Evolutionary conservation across 495 filamentous ascomycete genomes (phyloP).

Genomic region (Hamigera avellanea): DNA sequence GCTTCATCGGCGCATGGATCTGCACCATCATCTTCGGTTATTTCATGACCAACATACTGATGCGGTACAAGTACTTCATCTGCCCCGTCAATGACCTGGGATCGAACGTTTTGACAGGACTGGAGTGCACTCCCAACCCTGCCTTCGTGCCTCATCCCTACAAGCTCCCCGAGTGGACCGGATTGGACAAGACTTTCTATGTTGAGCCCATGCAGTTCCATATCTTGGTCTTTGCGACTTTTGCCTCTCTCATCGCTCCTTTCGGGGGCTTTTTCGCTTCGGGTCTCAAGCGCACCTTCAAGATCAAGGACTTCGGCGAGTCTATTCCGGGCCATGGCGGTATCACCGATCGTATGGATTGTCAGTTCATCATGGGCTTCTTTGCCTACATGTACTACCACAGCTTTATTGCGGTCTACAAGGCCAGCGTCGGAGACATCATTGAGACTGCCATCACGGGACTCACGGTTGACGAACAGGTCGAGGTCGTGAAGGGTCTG

Average conservation of each 20-base stretch:
- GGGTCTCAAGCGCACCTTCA: slow-evolving; percentile 96
- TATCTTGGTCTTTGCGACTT: slow-evolving; percentile 79
- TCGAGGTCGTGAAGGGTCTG: slow-evolving; percentile 76
- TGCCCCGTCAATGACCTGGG: slow-evolving; percentile 96
- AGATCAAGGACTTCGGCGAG: slow-evolving; percentile 99
- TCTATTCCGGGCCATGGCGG: slow-evolving; percentile 96
- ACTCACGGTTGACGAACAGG: slow-evolving; percentile 69
- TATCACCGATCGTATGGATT: slow-evolving; percentile 99
- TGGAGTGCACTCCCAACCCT: slow-evolving; percentile 86
- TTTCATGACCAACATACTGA: slow-evolving; percentile 74
- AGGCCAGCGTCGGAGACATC: slow-evolving; percentile 68
- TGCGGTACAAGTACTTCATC: slow-evolving; percentile 94
- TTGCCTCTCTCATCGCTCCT: slow-evolving; percentile 92
- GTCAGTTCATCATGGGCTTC: slow-evolving; percentile 99
- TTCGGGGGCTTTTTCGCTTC: slow-evolving; percentile 99
- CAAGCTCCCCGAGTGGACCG: slow-evolving; percentile 59
- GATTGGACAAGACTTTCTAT: slow-evolving; percentile 47
- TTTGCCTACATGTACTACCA: slow-evolving; percentile 98
- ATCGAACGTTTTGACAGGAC: slow-evolving; percentile 81
- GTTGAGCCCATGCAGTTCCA: slow-evolving; percentile 92
- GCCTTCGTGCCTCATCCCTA: slow-evolving; percentile 77
- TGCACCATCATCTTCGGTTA: slow-evolving; percentile 83
- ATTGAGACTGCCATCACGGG: slow-evolving; percentile 84
- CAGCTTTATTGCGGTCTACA: slow-evolving; percentile 86
- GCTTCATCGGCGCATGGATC: slow-evolving; percentile 94